phyloP scores from a whole-genome alignment of 2,329 filamentous ascomycete species.

The Parastagonospora nodorum region DNA sequence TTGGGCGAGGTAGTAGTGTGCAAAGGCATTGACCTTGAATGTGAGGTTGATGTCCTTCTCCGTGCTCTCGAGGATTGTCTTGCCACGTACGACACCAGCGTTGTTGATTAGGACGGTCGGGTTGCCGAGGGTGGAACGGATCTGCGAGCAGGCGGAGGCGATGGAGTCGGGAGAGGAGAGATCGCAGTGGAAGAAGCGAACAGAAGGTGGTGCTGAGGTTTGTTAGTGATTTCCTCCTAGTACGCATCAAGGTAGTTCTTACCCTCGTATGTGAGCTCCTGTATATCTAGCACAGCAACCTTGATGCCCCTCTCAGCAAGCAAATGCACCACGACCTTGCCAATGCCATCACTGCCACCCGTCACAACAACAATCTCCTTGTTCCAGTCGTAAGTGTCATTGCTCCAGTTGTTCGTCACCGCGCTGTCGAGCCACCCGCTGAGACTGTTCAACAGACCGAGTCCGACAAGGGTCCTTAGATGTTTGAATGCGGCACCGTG shows the following conservation, averaged over 20 bases:
- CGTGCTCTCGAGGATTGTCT: slow-evolving; percentile 63
- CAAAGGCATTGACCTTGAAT: slow-evolving; percentile 72
- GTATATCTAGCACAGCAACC: slow-evolving; percentile 74
- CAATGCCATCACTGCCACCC: slow-evolving; percentile 76
- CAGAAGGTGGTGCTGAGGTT: slow-evolving; percentile 53
- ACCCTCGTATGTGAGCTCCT: slow-evolving; percentile 61
- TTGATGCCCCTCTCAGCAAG: slow-evolving; percentile 69
- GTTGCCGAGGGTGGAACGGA: slow-evolving; percentile 63
- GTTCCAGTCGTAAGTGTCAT: slow-evolving; percentile 66
- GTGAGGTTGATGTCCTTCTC: slow-evolving; percentile 67
- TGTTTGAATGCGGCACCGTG: slow-evolving; percentile 59
- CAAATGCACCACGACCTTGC: slow-evolving; percentile 66
- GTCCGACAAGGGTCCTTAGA: slow-evolving; percentile 59
- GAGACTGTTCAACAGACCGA: slow-evolving; percentile 57
- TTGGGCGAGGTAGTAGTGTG: slow-evolving; percentile 69
- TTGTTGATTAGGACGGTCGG: slow-evolving; percentile 77
- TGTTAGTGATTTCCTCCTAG: slow-evolving; percentile 4
- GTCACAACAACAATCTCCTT: slow-evolving; percentile 75
- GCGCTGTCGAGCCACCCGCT: slow-evolving; percentile 59
- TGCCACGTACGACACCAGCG: slow-evolving; percentile 67
- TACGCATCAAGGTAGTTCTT: background rate
- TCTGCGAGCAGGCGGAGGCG: slow-evolving; percentile 55
- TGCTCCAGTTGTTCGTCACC: slow-evolving; percentile 57
- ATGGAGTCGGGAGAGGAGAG: slow-evolving; percentile 65
- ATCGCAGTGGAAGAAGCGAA: slow-evolving; percentile 74